These are phyloP conservation scores for Penicillium coprophilum DNA, from an alignment of 495 filamentous ascomycete genomes.

Conservation along the genomic window DNA sequence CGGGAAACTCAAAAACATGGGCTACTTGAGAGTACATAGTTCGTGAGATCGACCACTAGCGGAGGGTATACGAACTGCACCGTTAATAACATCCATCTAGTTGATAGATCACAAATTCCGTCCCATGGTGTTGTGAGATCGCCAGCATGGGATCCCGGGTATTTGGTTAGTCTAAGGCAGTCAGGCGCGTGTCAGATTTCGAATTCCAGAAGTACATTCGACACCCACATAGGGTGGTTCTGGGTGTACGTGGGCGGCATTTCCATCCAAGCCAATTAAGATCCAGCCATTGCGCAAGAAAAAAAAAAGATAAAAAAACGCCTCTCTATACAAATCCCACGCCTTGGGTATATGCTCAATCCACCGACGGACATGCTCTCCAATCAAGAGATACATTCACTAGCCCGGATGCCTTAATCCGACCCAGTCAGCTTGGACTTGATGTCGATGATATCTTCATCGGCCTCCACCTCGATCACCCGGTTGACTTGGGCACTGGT, in stretches of 20 bases:
- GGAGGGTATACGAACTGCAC: slow-evolving; percentile 10
- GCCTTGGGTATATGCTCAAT: slow-evolving; percentile 10
- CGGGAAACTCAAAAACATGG: not conserved
- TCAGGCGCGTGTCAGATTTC: not conserved
- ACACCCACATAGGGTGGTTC: slow-evolving; percentile 1
- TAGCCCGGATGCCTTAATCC: slow-evolving; percentile 24
- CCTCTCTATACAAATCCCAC: slow-evolving; percentile 16
- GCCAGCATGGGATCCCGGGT: not conserved
- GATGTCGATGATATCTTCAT: slow-evolving; percentile 74
- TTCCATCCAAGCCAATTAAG: slow-evolving; percentile 5
- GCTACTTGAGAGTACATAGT: not conserved
- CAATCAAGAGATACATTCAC: not conserved
- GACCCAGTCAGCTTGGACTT: slow-evolving; percentile 62
- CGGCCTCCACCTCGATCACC: slow-evolving; percentile 73
- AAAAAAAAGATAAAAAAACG: slow-evolving; percentile 5
- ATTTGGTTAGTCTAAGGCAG: not conserved
- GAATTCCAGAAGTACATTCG: slow-evolving; percentile 6
- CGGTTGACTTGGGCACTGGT: slow-evolving; percentile 81
- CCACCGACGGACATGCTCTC: not conserved
- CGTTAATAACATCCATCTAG: slow-evolving; percentile 29
- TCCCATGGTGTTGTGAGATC: not conserved
- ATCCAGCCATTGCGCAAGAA: slow-evolving; percentile 6
- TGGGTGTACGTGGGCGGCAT: slow-evolving; percentile 2
- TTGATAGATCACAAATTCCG: slow-evolving; percentile 22
- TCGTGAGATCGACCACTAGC: slow-evolving; percentile 11